A percentile compares a stretch with the other conserved stretches of the same genome.
Evolutionary conservation across 805 yeast species (phyloP).

Genomic region (Clavispora vitiphila): DNA sequence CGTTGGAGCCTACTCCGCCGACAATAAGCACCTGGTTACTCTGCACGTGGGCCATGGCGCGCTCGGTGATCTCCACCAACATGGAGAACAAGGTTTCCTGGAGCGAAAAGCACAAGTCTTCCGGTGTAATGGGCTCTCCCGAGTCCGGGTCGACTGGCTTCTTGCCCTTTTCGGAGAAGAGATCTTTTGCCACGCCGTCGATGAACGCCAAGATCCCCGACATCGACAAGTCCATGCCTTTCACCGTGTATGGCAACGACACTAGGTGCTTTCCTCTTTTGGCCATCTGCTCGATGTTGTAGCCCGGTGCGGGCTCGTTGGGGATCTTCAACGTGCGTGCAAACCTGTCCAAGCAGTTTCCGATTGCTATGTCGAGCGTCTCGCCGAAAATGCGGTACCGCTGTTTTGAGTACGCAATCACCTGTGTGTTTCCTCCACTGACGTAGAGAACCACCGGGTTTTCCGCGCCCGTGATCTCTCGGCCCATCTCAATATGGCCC

Average conservation of each 20-base stretch:
- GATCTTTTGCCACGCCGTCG: constrained; percentile 72
- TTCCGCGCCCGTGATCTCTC: constrained; percentile 96
- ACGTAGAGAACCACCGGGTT: constrained; percentile 97
- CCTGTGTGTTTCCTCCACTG: constrained; percentile 98
- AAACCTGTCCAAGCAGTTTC: constrained; percentile 93
- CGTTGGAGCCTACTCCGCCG: constrained; percentile 98
- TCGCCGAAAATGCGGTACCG: constrained; percentile 98
- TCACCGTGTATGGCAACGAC: constrained; percentile 89
- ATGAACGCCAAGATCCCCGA: constrained; percentile 88
- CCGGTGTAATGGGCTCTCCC: constrained; percentile 61
- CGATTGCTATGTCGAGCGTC: constrained; percentile 95
- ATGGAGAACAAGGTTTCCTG: constrained; percentile 92
- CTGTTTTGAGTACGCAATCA: constrained; percentile 92
- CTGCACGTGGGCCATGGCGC: constrained; percentile 97
- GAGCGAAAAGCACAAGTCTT: constrained; percentile 86
- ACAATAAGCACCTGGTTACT: constrained; percentile 87
- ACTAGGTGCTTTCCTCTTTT: constrained; percentile 60
- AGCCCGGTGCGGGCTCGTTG: constrained; percentile 95
- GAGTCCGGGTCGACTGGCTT: constrained; percentile 35
- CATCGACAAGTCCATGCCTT: constrained; percentile 98
- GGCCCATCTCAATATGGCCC: constrained; percentile 98
- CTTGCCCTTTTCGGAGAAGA: constrained; percentile 44
- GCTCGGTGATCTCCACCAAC: constrained; percentile 95
- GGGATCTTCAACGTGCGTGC: constrained; percentile 87
- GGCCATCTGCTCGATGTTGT: constrained; percentile 93